Evolutionary conservation across 1,139 yeast species (phyloP).

Genomic region (Diutina siamensis): DNA sequence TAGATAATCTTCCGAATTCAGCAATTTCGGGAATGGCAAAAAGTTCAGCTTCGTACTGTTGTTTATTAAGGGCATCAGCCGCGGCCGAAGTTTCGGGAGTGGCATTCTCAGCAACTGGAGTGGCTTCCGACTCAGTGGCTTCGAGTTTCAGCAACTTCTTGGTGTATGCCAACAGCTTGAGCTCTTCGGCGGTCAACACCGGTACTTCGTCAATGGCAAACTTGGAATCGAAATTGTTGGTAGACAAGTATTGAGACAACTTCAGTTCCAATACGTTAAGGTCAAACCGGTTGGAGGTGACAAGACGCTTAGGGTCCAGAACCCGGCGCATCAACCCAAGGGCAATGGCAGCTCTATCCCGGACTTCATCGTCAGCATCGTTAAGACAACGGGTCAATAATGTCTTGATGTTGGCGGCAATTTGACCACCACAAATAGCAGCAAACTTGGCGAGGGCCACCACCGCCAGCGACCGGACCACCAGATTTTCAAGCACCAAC

Average conservation of each 20-base stretch:
- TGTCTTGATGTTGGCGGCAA: constrained; percentile 60
- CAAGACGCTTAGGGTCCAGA: constrained; percentile 33
- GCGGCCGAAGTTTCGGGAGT: constrained; percentile 13
- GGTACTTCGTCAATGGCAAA: constrained; percentile 67
- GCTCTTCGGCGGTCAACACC: constrained; percentile 49
- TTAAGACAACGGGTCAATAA: constrained; percentile 73
- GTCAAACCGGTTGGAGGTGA: constrained; percentile 62
- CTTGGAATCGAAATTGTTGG: constrained; percentile 44
- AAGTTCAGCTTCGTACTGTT: constrained; percentile 58
- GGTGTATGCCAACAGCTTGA: constrained; percentile 46
- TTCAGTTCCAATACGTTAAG: constrained; percentile 68
- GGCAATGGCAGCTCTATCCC: constrained; percentile 92
- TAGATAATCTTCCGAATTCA: constrained; percentile 62
- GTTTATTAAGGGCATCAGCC: constrained; percentile 39
- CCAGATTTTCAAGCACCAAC: constrained; percentile 89
- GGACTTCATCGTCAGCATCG: constrained; percentile 92
- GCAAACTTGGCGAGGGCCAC: constrained; percentile 89
- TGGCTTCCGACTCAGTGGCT: constrained; percentile 15
- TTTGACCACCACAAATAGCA: constrained; percentile 56
- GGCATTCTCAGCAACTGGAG: constrained; percentile 9
- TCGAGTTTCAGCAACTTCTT: constrained; percentile 46
- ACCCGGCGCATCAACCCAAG: constrained; percentile 50
- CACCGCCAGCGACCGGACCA: constrained; percentile 92
- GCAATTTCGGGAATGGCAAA: constrained; percentile 58
- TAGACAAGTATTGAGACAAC: constrained; percentile 54